Evolutionary conservation across 148 eudicot species (phyloP), one percentile per base, ranked within the genome.

Genomic region (Rheum nobile): DNA sequence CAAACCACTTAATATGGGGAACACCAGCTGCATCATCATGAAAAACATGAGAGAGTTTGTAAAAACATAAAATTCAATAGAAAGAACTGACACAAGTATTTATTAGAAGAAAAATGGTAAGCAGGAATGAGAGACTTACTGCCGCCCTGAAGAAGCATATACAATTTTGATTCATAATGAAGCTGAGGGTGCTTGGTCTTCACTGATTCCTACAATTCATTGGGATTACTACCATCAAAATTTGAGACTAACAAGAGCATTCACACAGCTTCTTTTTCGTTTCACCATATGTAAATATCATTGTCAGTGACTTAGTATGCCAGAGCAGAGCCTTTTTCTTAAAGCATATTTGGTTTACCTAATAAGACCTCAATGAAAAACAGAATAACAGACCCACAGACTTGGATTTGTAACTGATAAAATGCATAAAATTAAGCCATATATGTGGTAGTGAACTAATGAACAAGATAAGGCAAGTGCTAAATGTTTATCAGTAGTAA

Each of bases 141-240:
- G 88, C 98, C 98, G 76, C 98, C 98, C 76, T 91, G 97, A 37
- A 93, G 86, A 72, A 91, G 88, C 78, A 88, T 89, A 81, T 93
- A 93, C 73, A 91, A 79, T 86, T 91, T 93, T 24, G 97, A 93
- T 82, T 93, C 97, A 43, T 93, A 93, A 19, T 87, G 88, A 78
- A 93, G 78, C 82, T 93, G 98, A 26, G 97, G 98, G 79, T 93
- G 97, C 78, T 88, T 93, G 54, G 97, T 93, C 88, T 89, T 93
- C 77, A 86, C 86, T 85, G 85, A 89, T 85, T 93, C 98, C 98
- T 93, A 75, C 73, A 75, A n/a, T 32, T 65, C 8, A 65, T 32
- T 32, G 70, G 69, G 70, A 65, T 65, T 32, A 65, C 41, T 4
- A 65, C 28, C 68, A 61, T 61, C 38, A 61, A 61, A 21, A 29